Conservation (phyloP, 306 rosid genomes). For the Rosa chinensis region DNA sequence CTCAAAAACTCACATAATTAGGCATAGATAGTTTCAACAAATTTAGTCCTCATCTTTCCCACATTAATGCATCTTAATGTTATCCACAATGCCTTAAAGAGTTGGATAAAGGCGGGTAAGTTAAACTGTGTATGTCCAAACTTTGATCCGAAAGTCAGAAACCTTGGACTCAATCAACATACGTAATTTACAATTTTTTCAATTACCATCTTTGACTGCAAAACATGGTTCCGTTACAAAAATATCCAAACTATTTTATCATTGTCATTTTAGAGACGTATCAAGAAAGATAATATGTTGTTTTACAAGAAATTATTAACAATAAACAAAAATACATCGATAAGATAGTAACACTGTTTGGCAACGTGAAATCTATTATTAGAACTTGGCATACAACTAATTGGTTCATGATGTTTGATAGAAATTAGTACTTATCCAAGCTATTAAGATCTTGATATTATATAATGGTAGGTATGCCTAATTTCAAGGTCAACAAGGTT, state of each 20-base stretch:
- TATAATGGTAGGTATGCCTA: not conserved
- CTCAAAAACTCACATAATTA: too few species aligned
- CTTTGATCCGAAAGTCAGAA: too few species aligned
- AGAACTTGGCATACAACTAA: not conserved
- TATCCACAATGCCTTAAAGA: too few species aligned
- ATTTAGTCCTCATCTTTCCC: too few species aligned
- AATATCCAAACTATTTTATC: not conserved
- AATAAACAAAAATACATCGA: not conserved
- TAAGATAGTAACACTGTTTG: not conserved
- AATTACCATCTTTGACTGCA: slow-evolving; percentile 3
- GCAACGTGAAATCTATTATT: slow-evolving; percentile 17
- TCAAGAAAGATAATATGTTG: not conserved
- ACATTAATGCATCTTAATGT: too few species aligned
- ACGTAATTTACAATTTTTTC: not conserved
- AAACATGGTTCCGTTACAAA: not conserved
- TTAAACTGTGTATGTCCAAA: not conserved
- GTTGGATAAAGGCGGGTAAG: too few species aligned
- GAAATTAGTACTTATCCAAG: not conserved
- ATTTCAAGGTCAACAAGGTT: not conserved
- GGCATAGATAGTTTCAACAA: too few species aligned
- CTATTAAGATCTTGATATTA: not conserved
- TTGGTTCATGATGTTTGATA: not conserved
- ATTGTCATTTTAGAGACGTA: not conserved
- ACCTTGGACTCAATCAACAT: not conserved
- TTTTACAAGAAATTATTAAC: not conserved